A percentile compares a stretch with the other conserved stretches of the same genome.
Evolutionary conservation across 2,329 filamentous ascomycete genomes (phyloP).

Genomic region (Akanthomyces muscarius): DNA sequence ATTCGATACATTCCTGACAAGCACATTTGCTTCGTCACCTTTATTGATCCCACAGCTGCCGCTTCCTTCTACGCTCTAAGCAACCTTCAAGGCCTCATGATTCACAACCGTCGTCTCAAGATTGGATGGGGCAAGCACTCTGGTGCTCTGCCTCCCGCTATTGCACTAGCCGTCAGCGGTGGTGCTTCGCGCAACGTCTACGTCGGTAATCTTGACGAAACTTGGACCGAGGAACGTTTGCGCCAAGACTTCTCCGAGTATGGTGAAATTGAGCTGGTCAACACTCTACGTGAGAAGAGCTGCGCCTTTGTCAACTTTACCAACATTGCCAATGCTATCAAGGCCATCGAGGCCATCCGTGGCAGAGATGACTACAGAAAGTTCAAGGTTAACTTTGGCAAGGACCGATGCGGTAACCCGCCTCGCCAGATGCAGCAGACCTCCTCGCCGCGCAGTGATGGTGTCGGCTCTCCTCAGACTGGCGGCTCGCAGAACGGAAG

Average conservation of each 20-base stretch:
- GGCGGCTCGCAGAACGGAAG: constrained; percentile 59
- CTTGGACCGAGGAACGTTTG: constrained; percentile 93
- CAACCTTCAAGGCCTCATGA: constrained; percentile 97
- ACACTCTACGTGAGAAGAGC: constrained; percentile 95
- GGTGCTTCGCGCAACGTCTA: constrained; percentile 98
- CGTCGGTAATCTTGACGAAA: constrained; percentile 94
- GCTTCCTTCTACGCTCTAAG: constrained; percentile 97
- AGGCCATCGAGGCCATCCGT: constrained; percentile 93
- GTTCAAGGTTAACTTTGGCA: constrained; percentile 99
- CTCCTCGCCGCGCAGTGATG: constrained; percentile 64
- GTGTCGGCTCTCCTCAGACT: constrained; percentile 51
- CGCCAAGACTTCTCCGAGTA: constrained; percentile 96
- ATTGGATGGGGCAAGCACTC: constrained; percentile 99
- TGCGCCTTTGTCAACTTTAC: constrained; percentile 99
- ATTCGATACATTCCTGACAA: constrained; percentile 99
- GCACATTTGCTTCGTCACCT: constrained; percentile 99
- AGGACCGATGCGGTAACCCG: constrained; percentile 95
- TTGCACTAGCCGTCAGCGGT: constrained; percentile 91
- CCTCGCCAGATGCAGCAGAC: constrained; percentile 75
- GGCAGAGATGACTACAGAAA: constrained; percentile 94
- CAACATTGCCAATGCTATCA: constrained; percentile 99
- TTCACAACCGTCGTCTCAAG: constrained; percentile 95
- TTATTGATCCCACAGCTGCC: constrained; percentile 96
- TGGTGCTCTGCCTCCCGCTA: constrained; percentile 89
- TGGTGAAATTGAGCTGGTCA: constrained; percentile 96